Evolutionary conservation across 2,329 filamentous ascomycete species (phyloP).

Genomic region (Cryphonectria naterciae): DNA sequence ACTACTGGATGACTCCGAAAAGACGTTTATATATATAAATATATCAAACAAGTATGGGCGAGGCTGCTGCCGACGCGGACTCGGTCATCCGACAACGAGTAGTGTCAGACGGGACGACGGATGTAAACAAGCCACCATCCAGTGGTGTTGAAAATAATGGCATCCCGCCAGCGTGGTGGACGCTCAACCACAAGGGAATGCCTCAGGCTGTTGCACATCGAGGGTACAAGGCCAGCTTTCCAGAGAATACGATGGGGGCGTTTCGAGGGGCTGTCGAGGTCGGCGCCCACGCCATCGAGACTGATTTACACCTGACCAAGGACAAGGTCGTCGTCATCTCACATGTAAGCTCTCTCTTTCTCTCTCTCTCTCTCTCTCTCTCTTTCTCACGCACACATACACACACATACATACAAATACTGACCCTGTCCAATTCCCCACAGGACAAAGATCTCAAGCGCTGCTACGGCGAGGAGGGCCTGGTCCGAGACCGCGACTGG

Average conservation of each 20-base stretch:
- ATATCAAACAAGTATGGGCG: slow-evolving; percentile 1
- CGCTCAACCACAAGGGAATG: slow-evolving; percentile 37
- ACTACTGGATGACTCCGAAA: background rate
- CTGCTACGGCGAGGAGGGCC: slow-evolving; percentile 77
- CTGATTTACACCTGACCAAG: slow-evolving; percentile 80
- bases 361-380: background rate
- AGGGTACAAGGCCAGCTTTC: slow-evolving; percentile 75
- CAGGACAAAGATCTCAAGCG: slow-evolving; percentile 73
- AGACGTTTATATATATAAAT: background rate
- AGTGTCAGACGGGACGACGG: slow-evolving; percentile 1
- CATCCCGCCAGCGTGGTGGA: slow-evolving; percentile 23
- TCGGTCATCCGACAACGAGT: slow-evolving; percentile 11
- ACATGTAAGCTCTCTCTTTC: slow-evolving; percentile 59
- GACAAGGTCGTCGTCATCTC: slow-evolving; percentile 86
- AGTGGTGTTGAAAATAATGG: slow-evolving; percentile 6
- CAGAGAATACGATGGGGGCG: slow-evolving; percentile 85
- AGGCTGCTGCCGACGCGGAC: background rate
- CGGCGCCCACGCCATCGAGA: slow-evolving; percentile 83
- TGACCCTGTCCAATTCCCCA: slow-evolving; percentile 42
- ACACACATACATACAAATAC: background rate
- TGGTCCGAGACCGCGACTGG: slow-evolving; percentile 78
- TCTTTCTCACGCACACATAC: background rate
- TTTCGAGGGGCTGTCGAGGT: slow-evolving; percentile 74
- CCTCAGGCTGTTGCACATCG: slow-evolving; percentile 80
- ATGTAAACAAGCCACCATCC: background rate